Base-by-base conservation (phyloP, 1,139 yeast genomes). In the Geotrichum fermentans region DNA sequence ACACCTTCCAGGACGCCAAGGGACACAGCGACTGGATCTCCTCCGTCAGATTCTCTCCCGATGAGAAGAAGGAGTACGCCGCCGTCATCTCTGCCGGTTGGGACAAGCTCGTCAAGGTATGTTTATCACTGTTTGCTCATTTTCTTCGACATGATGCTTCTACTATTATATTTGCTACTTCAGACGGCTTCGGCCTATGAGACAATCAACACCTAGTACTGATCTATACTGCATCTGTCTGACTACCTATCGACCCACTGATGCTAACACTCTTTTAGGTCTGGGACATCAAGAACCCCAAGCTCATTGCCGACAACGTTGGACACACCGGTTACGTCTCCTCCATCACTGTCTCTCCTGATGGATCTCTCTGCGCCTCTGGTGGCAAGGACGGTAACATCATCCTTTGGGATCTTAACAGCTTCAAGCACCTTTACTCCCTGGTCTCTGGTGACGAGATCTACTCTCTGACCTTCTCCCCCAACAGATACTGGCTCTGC, bases 401-500 rank as follows among this genome's bases (percentile, higher is more conserved):
- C 80, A 84, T 88, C 90, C 84, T 94, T 74, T 92, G 99, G 99
- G 95, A 90, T 79, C 83, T 92, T 77, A 82, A 83, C 82, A 75
- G 82, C 67, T 83, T 86, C 79, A 75, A 77, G 73, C 85, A 92
- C 70, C 80, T 90, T 71, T 92, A 89, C 95, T 84, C 96, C 70
- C 83, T 92, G 74, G 79, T 80, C 69, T 94, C 96, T 65, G 88
- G 94, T 73, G 94, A 92, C 71, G 98, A 92, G 81, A 92, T 94
- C 67, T 88, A 87, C 77, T 95, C 97, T 72, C 83, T 92, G 73
- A 95, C 97, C 69, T 94, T 92, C 96, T 90, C 98, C 73, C 98
- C 99, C 78, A 87, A 88, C 95, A 90, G 98, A 85, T 94, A 88
- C 94, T 92, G 98, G 98, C 87, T 94, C 75, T 94, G 96, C 73